Base-by-base conservation (phyloP, 2,329 filamentous ascomycete genomes). In the Colletotrichum falcatum region DNA sequence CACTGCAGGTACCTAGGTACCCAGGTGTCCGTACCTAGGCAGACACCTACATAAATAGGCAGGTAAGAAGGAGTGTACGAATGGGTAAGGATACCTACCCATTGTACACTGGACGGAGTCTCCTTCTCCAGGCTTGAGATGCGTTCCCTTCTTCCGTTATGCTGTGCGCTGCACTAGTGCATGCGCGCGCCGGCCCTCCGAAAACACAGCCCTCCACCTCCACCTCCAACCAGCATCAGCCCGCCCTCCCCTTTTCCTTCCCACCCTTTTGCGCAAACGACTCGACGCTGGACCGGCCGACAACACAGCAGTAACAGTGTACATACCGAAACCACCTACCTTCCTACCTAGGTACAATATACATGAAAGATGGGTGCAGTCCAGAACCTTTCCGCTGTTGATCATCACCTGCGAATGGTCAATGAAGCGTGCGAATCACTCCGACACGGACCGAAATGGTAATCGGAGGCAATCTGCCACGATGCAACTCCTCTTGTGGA, bases 131-230 rank as follows among this genome's bases (percentile, higher is more conserved):
- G 18, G 20, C n/a, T 37, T 14, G 37, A 61, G 58, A 44, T 33
- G 30, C 58, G 20, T 37, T 37, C 44, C 30, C 42, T 56, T 65
- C 44, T 48, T 65, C 42, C 54, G 30, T 33, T 35, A 35, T 61
- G n/a, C 23, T n/a, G 11, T 42, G 7, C n/a, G 28, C 48, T 66
- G 56, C 60, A 64, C 60, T 63, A 30, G 56, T 67, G 53, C 51
- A 63, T 70, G 64, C 67, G 66, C 56, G 61, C 48, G 59, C 53
- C 64, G 67, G 67, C 67, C 63, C 65, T 70, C 55, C 44, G 5
- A 33, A 56, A n/a, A 48, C 46, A 51, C 28, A 51, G 37, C 33
- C 23, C 26, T 20, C 35, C 23, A 30, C 63, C 33, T n/a, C n/a
- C 18, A 33, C 59, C 14, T 26, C 37, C 33, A 30, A 30, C 16